Evolutionary conservation across 805 yeast species (phyloP).

Genomic region (Cyberlindnera amylophila): DNA sequence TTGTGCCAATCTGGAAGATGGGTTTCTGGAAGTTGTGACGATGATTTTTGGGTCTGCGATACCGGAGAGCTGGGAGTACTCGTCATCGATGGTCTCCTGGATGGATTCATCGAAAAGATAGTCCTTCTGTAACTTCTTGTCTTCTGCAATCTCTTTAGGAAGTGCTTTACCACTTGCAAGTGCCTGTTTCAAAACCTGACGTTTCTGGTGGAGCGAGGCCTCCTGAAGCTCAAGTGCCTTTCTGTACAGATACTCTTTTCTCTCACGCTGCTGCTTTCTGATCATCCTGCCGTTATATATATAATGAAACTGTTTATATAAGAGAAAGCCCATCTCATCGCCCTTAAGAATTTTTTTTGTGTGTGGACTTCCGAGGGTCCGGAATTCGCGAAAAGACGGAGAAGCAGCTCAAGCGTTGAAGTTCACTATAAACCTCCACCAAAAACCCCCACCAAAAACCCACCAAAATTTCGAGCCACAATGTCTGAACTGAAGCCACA

Average conservation of each 20-base stretch:
- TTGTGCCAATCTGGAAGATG: slow-evolving; percentile 79
- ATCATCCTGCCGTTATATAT: slow-evolving; percentile 15
- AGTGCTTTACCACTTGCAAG: slow-evolving; percentile 88
- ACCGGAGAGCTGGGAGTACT: slow-evolving; percentile 84
- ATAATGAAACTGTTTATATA: not conserved
- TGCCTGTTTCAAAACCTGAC: slow-evolving; percentile 83
- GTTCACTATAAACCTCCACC: not conserved
- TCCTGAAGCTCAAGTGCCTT: slow-evolving; percentile 90
- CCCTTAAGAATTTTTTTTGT: too few species aligned
- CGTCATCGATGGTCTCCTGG: slow-evolving; percentile 74
- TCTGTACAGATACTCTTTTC: slow-evolving; percentile 88
- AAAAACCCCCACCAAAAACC: not conserved
- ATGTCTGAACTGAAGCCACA: slow-evolving; percentile 4
- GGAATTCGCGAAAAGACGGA: not conserved
- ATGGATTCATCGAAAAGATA: slow-evolving; percentile 82
- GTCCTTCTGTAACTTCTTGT: slow-evolving; percentile 72
- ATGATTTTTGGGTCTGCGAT: slow-evolving; percentile 85
- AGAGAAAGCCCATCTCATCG: not conserved
- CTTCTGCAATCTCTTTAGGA: slow-evolving; percentile 88
- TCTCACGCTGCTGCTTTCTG: slow-evolving; percentile 92
- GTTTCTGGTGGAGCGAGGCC: slow-evolving; percentile 75
- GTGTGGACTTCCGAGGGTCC: not conserved
- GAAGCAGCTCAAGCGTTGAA: not conserved
- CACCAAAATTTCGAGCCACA: not conserved
- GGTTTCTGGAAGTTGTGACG: slow-evolving; percentile 92